Evolutionary conservation across 2,329 filamentous ascomycete species (phyloP).

Genomic region (Stemphylium vesicarium): DNA sequence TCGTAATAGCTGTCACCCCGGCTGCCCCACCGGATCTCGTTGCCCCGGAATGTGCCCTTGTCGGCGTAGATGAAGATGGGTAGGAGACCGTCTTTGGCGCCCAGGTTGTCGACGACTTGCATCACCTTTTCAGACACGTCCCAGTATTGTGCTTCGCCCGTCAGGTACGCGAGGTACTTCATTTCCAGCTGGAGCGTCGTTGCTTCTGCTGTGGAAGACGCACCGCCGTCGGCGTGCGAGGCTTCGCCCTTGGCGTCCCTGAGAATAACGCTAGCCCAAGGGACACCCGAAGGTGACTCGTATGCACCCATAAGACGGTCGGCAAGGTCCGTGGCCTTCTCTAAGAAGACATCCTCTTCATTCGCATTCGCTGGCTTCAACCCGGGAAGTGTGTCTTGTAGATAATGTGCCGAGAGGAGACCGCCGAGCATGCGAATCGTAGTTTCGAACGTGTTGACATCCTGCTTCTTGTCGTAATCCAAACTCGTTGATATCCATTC

Average conservation of each 20-base stretch:
- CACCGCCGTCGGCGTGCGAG: conserved; percentile 84
- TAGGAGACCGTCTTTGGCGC: conserved; percentile 78
- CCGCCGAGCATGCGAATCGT: conserved; percentile 98
- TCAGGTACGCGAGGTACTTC: conserved; percentile 95
- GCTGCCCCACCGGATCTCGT: conserved; percentile 90
- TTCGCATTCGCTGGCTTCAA: conserved; percentile 75
- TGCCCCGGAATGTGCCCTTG: conserved; percentile 77
- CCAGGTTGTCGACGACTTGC: conserved; percentile 84
- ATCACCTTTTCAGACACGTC: conserved; percentile 90
- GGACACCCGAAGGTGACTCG: conserved; percentile 83
- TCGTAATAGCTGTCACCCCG: conserved; percentile 97
- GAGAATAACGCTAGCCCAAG: conserved; percentile 89
- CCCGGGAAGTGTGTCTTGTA: conserved; percentile 83
- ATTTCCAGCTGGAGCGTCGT: conserved; percentile 93
- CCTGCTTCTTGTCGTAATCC: conserved; percentile 88
- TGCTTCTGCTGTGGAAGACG: conserved; percentile 92
- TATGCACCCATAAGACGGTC: conserved; percentile 88
- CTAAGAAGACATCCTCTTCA: conserved; percentile 90
- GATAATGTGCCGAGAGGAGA: conserved; percentile 88
- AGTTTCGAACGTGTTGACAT: conserved; percentile 97
- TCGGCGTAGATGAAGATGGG: conserved; percentile 89
- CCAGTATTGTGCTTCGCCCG: conserved; percentile 92
- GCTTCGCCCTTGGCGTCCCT: conserved; percentile 75
- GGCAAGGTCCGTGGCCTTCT: conserved; percentile 92
- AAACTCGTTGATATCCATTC: conserved; percentile 85